Percentiles rank a stretch among this genome's conserved stretches.
Conservation (phyloP, 2,329 filamentous ascomycete species). For the Cladosporium colombiae region DNA sequence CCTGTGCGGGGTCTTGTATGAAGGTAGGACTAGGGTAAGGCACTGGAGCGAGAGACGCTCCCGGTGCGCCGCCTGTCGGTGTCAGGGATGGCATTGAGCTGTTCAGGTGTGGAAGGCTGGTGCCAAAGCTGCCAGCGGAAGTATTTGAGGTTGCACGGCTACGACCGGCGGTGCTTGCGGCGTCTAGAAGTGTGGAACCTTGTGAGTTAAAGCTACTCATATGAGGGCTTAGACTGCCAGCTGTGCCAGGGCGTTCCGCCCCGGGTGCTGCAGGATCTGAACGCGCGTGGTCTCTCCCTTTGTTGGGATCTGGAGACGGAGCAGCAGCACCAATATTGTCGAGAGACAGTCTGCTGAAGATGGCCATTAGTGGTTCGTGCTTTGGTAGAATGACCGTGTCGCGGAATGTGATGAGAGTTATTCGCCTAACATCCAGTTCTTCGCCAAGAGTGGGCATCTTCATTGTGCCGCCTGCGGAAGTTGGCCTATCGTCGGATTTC, state of each 20-base stretch:
- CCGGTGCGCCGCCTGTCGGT: constrained; percentile 26
- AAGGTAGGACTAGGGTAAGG: constrained; percentile 21
- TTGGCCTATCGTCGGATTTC: constrained; percentile 45
- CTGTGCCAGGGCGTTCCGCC: constrained; percentile 58
- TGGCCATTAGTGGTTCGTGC: constrained; percentile 83
- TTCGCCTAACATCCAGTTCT: constrained; percentile 80
- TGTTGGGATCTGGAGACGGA: constrained; percentile 34
- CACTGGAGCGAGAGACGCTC: constrained; percentile 28
- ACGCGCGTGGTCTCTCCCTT: constrained; percentile 32
- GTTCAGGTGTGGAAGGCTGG: constrained; percentile 39
- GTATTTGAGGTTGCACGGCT: constrained; percentile 87
- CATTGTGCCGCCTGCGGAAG: constrained; percentile 42
- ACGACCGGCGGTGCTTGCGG: constrained; percentile 55
- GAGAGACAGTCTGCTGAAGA: constrained; percentile 85
- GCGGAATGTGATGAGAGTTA: constrained; percentile 84
- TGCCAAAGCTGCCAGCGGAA: constrained; percentile 51
- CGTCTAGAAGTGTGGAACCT: constrained; percentile 75
- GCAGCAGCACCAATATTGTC: constrained; percentile 63
- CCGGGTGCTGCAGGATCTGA: constrained; percentile 36
- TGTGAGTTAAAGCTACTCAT: constrained; percentile 79
- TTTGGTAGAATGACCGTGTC: constrained; percentile 86
- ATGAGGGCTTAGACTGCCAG: constrained; percentile 72
- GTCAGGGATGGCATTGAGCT: constrained; percentile 19
- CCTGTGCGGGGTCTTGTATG: constrained; percentile 59
- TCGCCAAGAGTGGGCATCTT: constrained; percentile 51